Conservation (phyloP, 306 rosid genomes). For the Vigna angularis region DNA sequence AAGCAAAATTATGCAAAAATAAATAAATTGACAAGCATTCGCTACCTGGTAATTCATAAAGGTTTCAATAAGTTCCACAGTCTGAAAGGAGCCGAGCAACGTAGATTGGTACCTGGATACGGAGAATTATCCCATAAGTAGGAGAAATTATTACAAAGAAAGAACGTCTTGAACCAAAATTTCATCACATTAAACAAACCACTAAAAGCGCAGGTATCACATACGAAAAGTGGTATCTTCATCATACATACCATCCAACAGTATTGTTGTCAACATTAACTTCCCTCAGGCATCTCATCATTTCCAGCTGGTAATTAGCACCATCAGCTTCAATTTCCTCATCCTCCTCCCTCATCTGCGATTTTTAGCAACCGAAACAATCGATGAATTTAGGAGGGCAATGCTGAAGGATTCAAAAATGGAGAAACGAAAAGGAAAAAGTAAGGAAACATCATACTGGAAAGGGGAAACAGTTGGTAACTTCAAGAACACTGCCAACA, state of each 20-base stretch:
- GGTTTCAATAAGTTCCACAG: conserved; percentile 92
- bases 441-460: conserved; percentile 61
- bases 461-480: conserved; percentile 96
- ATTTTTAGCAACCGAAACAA: conserved; percentile 29
- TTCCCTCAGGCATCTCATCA: conserved; percentile 99
- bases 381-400: not conserved
- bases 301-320: conserved; percentile 97
- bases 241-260: conserved; percentile 82
- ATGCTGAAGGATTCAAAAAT: not conserved
- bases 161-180: not conserved
- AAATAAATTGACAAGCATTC: conserved; percentile 10
- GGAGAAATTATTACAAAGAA: conserved; percentile 5
- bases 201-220: not conserved
- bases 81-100: conserved; percentile 89
- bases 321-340: conserved; percentile 99
- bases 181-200: no score
- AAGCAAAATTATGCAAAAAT: not conserved
- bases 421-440: conserved; percentile 8
- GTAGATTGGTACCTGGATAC: conserved; percentile 93
- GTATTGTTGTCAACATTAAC: conserved; percentile 98
- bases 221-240: not conserved
- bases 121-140: conserved; percentile 23
- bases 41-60: conserved; percentile 97
- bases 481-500: conserved; percentile 99
- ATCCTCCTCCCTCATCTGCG: conserved; percentile 89